A percentile compares a stretch with the other conserved stretches of the same genome.
phyloP scores from a whole-genome alignment of 768 basidiomycete species.

The Punctularia strigosozonata region DNA sequence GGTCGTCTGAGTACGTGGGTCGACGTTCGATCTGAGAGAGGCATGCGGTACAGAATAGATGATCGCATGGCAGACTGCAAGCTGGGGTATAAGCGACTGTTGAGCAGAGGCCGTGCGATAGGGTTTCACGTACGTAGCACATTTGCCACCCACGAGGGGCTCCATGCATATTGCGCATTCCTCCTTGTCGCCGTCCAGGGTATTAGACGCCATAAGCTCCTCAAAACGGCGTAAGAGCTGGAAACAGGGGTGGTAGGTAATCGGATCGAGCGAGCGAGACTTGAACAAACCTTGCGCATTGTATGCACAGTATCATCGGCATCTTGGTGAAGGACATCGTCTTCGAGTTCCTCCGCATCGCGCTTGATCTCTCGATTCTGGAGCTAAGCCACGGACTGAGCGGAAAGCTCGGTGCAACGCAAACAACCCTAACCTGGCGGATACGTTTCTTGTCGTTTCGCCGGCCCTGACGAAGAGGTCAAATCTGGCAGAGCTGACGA shows the following conservation, averaged over 20 bases:
- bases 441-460: slow-evolving; percentile 14
- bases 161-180: slow-evolving; percentile 29
- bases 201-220: slow-evolving; percentile 24
- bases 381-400: slow-evolving; percentile 12
- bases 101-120: not conserved
- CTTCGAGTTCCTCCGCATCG: slow-evolving; percentile 26
- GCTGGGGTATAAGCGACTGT: not conserved
- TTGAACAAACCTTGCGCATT: slow-evolving; percentile 28
- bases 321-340: slow-evolving; percentile 15
- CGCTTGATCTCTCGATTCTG: slow-evolving; percentile 20
- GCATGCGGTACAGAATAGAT: slow-evolving; percentile 29
- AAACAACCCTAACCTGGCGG: slow-evolving; percentile 8
- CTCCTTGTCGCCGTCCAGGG: slow-evolving; percentile 22
- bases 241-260: not conserved
- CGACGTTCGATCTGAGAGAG: slow-evolving; percentile 15
- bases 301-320: slow-evolving; percentile 21
- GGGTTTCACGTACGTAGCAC: slow-evolving; percentile 20
- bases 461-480: slow-evolving; percentile 7
- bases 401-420: slow-evolving; percentile 2
- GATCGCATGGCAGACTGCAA: slow-evolving; percentile 30
- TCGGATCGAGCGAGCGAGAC: not conserved
- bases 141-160: slow-evolving; percentile 18
- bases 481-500: not conserved
- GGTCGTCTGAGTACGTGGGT: slow-evolving; percentile 17
- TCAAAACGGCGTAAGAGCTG: slow-evolving; percentile 30